These are phyloP conservation scores for Paraglomus occultum DNA, from an alignment of 192 early-diverging fungal genomes.

Conservation along the genomic window DNA sequence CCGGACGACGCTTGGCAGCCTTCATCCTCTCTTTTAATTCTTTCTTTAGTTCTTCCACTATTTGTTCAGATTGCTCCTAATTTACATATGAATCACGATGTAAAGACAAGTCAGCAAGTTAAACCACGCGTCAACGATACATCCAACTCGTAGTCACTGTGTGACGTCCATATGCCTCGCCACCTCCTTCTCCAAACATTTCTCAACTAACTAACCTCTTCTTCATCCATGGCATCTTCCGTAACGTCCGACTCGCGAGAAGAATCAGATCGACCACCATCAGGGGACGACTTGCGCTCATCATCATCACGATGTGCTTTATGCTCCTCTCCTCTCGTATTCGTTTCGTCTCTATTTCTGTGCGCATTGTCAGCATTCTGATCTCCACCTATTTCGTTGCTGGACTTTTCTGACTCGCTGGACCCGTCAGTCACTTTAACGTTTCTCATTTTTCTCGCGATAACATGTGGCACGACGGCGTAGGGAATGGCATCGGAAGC, in stretches of 20 bases:
- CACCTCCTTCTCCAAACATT: too few relatives aligned
- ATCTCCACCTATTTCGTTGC: not conserved
- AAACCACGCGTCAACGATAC: not conserved
- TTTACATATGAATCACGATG: conserved; percentile 19
- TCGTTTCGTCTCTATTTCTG: not conserved
- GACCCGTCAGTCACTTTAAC: not conserved
- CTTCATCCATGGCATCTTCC: too few relatives aligned
- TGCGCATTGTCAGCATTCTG: not conserved
- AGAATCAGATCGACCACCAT: too few relatives aligned
- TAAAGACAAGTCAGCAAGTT: not conserved
- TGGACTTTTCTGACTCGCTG: not conserved
- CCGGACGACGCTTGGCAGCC: conserved; percentile 73
- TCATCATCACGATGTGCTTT: not conserved
- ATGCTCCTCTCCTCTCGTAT: not conserved
- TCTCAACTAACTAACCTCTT: too few relatives aligned
- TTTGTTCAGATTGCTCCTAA: conserved; percentile 33
- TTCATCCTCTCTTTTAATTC: conserved; percentile 78
- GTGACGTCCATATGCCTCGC: not conserved
- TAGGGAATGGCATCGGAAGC: conserved; percentile 80
- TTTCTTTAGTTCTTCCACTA: conserved; percentile 53
- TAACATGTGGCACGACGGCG: conserved; percentile 69
- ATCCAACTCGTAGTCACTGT: not conserved
- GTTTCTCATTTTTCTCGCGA: conserved; percentile 60
- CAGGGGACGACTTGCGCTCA: not conserved
- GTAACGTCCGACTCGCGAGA: too few relatives aligned